These are phyloP conservation scores for Bidens hawaiensis DNA, from an alignment of 140 eudicot genomes.

Conservation along the genomic window DNA sequence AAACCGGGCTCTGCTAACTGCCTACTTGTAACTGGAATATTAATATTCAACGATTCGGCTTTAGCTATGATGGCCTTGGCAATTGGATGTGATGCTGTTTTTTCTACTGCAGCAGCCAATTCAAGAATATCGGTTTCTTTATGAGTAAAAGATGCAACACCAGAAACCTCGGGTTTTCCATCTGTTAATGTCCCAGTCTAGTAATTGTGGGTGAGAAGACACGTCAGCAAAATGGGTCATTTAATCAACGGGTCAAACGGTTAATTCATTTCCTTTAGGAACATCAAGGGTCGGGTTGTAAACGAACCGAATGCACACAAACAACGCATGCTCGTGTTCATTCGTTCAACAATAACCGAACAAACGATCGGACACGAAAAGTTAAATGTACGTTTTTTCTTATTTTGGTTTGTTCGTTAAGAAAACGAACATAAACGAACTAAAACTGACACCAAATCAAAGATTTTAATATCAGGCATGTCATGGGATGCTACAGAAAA, in stretches of 20 bases:
- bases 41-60: conserved; percentile 69
- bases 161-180: conserved; percentile 89
- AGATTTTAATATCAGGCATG: no score
- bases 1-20: conserved; percentile 90
- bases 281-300: background rate
- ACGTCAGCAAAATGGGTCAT: conserved; percentile 9
- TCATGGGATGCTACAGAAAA: no score
- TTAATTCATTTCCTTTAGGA: background rate
- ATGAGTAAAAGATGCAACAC: conserved; percentile 52
- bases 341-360: no score
- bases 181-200: conserved; percentile 97
- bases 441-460: no score
- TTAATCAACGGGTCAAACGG: background rate
- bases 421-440: no score
- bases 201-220: conserved; percentile 16
- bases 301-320: no score
- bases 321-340: no score
- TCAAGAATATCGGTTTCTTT: conserved; percentile 62
- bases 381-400: no score
- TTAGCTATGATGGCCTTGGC: conserved; percentile 73
- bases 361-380: no score
- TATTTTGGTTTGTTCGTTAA: no score
- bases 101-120: conserved; percentile 96
- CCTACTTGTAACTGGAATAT: conserved; percentile 61
- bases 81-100: conserved; percentile 89